Base-by-base conservation (phyloP, 164 flowering plant genomes). In the Stephania cephalantha region DNA sequence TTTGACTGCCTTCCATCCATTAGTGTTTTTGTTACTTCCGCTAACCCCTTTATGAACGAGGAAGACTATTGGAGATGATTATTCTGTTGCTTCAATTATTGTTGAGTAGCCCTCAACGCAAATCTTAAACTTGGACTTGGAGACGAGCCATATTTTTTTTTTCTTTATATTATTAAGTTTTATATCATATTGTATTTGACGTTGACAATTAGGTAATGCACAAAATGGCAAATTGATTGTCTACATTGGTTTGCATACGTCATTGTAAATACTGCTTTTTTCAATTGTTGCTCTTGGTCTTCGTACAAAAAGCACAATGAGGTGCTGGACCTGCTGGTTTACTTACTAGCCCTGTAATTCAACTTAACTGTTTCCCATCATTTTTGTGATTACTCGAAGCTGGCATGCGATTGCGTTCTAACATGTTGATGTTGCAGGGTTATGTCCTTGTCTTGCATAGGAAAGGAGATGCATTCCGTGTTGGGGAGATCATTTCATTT, bases 401-500 rank as follows among this genome's bases (percentile, higher is more conserved):
- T 8, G 3, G 4, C 15, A 50, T 15, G 15, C 11, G 13, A 48
- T 48, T 48, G 53, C 6, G 53, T 50, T 11, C 66, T 61, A 61
- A 18, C 1, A 5, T 61, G 66, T 61, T 61, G 20, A 61, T 61
- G 25, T 17, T 61, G 66, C 66, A 69, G 71, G 71, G 71, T 3
- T 48, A 69, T 44, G 45, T 69, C 8, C 29, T 69, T 10, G 17
- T 69, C 20, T 42, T 69, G 83, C 86, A 83, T 66, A 85, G 86
- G 91, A 86, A 81, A 72, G 73, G 87, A 20, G 81, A 82, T 17
- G 90, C 95, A 7, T 82, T 90, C 73, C 90, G 87, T 3, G 72
- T 89, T 6, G 97, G 94, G 65, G 97, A 92, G 69, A 90, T 92
- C 66, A 86, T 92, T 69, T 90, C 89, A 6, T 91, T 87, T 58